A percentile compares a stretch with the other conserved stretches of the same genome.
Evolutionary conservation across 192 early-diverging fungal species (phyloP).

Genomic region (Entomortierella beljakovae): DNA sequence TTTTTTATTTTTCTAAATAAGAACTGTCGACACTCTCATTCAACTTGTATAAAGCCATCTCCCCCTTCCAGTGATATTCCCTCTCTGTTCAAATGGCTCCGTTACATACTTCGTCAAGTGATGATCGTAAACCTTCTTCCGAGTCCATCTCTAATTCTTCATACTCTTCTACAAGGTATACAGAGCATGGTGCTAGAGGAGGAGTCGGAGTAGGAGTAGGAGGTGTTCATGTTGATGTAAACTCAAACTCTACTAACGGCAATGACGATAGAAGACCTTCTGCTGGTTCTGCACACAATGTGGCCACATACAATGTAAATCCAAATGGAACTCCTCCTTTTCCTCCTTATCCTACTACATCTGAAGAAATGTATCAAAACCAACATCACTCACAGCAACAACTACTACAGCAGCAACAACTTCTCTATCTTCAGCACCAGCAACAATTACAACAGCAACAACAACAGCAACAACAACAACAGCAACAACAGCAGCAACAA

Average conservation of each 20-base stretch:
- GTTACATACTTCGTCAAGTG: conserved; percentile 1
- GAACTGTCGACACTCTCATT: not conserved
- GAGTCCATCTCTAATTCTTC: conserved; percentile 6
- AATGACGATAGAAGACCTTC: conserved; percentile 30
- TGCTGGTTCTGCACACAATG: conserved; percentile 18
- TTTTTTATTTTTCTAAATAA: no score
- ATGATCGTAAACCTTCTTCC: conserved; percentile 17
- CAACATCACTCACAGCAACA: not conserved
- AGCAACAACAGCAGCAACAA: conserved; percentile 9
- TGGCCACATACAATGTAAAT: not conserved
- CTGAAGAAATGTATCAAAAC: not conserved
- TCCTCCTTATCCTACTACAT: not conserved
- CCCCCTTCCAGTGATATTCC: not conserved
- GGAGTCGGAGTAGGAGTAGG: not conserved
- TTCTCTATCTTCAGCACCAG: no score
- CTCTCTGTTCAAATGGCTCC: conserved; percentile 1
- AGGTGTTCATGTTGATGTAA: not conserved
- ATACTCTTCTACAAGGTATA: not conserved
- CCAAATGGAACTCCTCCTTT: not conserved
- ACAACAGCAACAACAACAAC: not conserved
- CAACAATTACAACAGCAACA: not conserved
- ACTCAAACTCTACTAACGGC: not conserved
- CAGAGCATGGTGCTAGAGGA: not conserved
- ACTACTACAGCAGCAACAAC: conserved; percentile 3
- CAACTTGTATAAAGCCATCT: not conserved